Conservation (phyloP, 352 stramenopile genomes). For the Thraustochytrium striatum region DNA sequence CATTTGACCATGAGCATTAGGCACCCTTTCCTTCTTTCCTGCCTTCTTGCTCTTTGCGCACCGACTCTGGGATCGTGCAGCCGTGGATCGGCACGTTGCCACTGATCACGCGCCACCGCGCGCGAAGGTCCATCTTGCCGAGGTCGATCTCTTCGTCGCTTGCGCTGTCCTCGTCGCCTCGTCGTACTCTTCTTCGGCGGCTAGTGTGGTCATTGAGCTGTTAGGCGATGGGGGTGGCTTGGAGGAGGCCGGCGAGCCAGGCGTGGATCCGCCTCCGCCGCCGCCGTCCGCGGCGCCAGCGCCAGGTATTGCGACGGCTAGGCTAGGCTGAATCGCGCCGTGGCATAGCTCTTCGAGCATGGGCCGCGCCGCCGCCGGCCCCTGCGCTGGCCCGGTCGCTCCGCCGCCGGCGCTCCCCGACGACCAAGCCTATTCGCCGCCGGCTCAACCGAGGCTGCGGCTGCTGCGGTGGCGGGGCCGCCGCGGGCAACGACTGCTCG, state of each 20-base stretch:
- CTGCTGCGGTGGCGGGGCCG: neutral
- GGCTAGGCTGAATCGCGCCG: neutral
- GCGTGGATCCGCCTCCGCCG: neutral
- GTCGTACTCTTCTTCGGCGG: neutral
- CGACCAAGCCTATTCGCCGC: neutral
- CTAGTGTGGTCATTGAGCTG: neutral
- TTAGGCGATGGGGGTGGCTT: neutral
- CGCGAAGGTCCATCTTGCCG: constrained; percentile 13
- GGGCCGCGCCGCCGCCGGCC: neutral
- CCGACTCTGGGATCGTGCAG: no score
- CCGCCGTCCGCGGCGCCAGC: neutral
- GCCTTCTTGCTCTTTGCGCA: no score
- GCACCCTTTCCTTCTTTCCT: no score
- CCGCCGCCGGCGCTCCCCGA: neutral
- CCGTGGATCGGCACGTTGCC: constrained; percentile 38
- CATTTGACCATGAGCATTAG: no score
- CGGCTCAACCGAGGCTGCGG: neutral
- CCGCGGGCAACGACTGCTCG: neutral
- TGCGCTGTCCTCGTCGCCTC: neutral
- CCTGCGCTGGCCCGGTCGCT: neutral
- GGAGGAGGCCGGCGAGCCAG: neutral
- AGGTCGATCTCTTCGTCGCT: neutral
- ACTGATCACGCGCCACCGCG: constrained; percentile 26
- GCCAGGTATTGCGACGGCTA: neutral
- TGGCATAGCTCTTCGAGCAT: neutral